phyloP scores from a whole-genome alignment of 805 yeast species.

The Hanseniaspora vineae region DNA sequence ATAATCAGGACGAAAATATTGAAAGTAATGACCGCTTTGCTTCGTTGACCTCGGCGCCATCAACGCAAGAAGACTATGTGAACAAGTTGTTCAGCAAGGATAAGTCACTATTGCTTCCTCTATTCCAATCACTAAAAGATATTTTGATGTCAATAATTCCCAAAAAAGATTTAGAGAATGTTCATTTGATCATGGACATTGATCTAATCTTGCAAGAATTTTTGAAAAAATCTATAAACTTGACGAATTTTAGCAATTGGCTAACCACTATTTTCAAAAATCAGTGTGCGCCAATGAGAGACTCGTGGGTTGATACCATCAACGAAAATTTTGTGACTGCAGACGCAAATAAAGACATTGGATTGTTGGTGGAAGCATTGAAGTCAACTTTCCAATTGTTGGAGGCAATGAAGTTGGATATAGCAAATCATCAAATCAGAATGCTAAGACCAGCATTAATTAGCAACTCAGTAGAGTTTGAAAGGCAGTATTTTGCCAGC shows the following conservation, averaged over 20 bases:
- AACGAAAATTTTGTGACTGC: slow-evolving; percentile 37
- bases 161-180: slow-evolving; percentile 52
- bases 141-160: slow-evolving; percentile 68
- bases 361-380: slow-evolving; percentile 53
- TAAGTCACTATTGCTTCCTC: slow-evolving; percentile 38
- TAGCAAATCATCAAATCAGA: slow-evolving; percentile 88
- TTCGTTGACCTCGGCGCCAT: too few relatives aligned
- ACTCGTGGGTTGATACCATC: slow-evolving; percentile 80
- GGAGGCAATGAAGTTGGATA: slow-evolving; percentile 91
- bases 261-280: slow-evolving; percentile 57
- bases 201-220: slow-evolving; percentile 68
- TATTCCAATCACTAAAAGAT: slow-evolving; percentile 68
- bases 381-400: slow-evolving; percentile 60
- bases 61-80: too few relatives aligned
- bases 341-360: slow-evolving; percentile 30
- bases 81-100: slow-evolving; percentile 15
- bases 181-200: slow-evolving; percentile 62
- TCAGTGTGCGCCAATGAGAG: slow-evolving; percentile 95
- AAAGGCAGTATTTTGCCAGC: slow-evolving; percentile 61
- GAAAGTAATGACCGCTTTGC: slow-evolving; percentile 4
- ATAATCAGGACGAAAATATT: neutral
- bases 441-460: slow-evolving; percentile 71
- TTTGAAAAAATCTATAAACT: slow-evolving; percentile 56
- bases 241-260: slow-evolving; percentile 60
- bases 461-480: slow-evolving; percentile 81